These are phyloP conservation scores for Yamadazyma insecticola DNA, from an alignment of 805 yeast genomes.

Conservation along the genomic window DNA sequence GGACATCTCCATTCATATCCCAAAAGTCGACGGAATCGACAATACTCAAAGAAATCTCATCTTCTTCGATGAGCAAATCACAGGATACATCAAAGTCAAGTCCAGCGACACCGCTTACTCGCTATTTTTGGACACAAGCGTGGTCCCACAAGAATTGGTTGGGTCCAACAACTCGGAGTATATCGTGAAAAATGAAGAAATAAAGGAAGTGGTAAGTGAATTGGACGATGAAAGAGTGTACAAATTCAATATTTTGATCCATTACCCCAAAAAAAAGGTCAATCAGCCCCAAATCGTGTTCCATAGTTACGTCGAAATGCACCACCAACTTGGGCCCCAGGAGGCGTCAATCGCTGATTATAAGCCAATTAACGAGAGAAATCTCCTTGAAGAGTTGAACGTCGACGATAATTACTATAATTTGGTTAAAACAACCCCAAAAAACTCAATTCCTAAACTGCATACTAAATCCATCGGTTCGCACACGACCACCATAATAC, in stretches of 20 bases:
- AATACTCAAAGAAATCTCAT: no score
- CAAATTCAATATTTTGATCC: conserved; percentile 25
- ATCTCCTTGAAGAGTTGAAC: conserved; percentile 4
- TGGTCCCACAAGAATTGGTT: conserved; percentile 10
- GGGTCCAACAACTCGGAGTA: conserved; percentile 5
- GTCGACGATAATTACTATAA: no score
- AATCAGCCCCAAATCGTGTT: conserved; percentile 21
- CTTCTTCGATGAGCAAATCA: conserved; percentile 5
- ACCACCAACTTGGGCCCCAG: no score
- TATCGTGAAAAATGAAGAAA: conserved; percentile 6
- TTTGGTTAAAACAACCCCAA: no score
- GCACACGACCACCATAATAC: conserved; percentile 15
- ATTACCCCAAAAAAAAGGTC: conserved; percentile 27
- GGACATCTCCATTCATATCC: no score
- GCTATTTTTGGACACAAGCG: conserved; percentile 6
- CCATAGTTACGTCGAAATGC: conserved; percentile 11
- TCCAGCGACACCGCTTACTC: not conserved
- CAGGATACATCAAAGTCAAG: conserved; percentile 2
- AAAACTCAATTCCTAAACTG: no score
- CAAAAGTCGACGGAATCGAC: no score
- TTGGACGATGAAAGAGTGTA: conserved; percentile 14
- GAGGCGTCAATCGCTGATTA: no score
- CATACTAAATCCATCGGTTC: no score
- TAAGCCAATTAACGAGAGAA: conserved; percentile 4
- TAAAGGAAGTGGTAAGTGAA: not conserved